Evolutionary conservation across 2,329 filamentous ascomycete genomes (phyloP).

Genomic region (Phialophora tarda): DNA sequence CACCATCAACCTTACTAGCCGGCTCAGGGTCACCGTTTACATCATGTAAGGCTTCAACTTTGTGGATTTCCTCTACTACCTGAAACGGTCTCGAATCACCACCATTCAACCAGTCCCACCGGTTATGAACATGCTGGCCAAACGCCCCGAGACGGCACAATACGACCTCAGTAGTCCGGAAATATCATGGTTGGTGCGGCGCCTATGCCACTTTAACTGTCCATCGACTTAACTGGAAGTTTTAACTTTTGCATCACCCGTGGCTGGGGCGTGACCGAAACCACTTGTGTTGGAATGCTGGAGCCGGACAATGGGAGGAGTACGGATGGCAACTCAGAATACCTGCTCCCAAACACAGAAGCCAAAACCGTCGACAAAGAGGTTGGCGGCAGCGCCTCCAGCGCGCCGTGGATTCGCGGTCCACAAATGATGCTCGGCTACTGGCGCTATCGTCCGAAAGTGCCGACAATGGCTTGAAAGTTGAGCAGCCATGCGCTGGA

Average conservation of each 20-base stretch:
- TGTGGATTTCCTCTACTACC: slow-evolving; percentile 57
- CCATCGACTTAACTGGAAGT: slow-evolving; percentile 54
- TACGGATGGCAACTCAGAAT: slow-evolving; percentile 58
- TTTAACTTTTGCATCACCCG: slow-evolving; percentile 54
- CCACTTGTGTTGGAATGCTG: slow-evolving; percentile 50
- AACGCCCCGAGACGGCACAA: slow-evolving; percentile 55
- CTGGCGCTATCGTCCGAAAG: no score
- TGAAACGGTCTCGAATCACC: slow-evolving; percentile 61
- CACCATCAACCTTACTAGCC: slow-evolving; percentile 60
- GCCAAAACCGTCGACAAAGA: slow-evolving; percentile 61
- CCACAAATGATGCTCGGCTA: slow-evolving; percentile 56
- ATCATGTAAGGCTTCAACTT: slow-evolving; percentile 67
- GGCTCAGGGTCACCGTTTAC: slow-evolving; percentile 55
- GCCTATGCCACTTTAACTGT: slow-evolving; percentile 53
- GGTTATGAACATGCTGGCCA: slow-evolving; percentile 64
- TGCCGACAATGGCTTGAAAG: no score
- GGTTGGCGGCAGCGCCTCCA: slow-evolving; percentile 57
- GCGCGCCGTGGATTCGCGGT: slow-evolving; percentile 16
- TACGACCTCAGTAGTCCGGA: slow-evolving; percentile 61
- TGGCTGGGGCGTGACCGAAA: slow-evolving; percentile 69
- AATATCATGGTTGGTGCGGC: slow-evolving; percentile 60
- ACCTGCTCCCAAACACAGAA: slow-evolving; percentile 61
- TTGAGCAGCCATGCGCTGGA: no score
- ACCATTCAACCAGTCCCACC: slow-evolving; percentile 63
- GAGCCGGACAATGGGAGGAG: slow-evolving; percentile 51